Evolutionary conservation across 73 alveolate species (phyloP).

Genomic region (Effrenium voratum): DNA sequence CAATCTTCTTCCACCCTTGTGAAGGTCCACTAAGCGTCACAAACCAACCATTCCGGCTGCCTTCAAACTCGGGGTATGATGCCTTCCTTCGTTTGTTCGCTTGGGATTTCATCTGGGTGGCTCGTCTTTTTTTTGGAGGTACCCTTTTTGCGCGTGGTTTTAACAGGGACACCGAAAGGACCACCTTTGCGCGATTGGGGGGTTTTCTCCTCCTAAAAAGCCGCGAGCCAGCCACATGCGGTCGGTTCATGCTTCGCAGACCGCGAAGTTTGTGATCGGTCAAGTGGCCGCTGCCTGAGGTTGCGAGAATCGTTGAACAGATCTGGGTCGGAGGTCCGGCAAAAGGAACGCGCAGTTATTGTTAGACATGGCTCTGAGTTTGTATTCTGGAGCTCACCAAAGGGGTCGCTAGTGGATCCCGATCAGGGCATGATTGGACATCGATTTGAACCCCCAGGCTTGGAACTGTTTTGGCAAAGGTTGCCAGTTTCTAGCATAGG

Average conservation of each 20-base stretch:
- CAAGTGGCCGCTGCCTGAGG: conserved; percentile 17
- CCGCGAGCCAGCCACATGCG: too few relatives aligned
- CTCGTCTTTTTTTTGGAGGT: too few relatives aligned
- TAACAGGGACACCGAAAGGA: too few relatives aligned
- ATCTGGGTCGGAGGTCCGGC: background rate
- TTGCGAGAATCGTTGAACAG: background rate
- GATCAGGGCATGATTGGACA: background rate
- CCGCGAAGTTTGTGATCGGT: conserved; percentile 36
- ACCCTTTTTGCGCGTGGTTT: background rate
- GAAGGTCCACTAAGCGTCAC: too few relatives aligned
- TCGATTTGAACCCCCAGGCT: background rate
- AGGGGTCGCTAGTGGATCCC: background rate
- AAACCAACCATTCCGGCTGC: too few relatives aligned
- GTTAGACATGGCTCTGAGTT: background rate
- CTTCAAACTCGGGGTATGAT: too few relatives aligned
- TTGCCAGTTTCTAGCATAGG: too few relatives aligned
- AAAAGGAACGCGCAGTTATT: background rate
- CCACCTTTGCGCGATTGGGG: too few relatives aligned
- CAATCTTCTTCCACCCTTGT: too few relatives aligned
- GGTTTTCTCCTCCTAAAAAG: too few relatives aligned
- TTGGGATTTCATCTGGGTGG: too few relatives aligned
- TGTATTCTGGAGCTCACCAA: background rate
- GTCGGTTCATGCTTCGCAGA: background rate
- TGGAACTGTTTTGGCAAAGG: background rate
- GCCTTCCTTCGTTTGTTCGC: too few relatives aligned